A percentile compares a stretch with the other conserved stretches of the same genome.
These are phyloP conservation scores for Petunia secreta DNA, from an alignment of 257 asterid genomes.

Conservation along the genomic window DNA sequence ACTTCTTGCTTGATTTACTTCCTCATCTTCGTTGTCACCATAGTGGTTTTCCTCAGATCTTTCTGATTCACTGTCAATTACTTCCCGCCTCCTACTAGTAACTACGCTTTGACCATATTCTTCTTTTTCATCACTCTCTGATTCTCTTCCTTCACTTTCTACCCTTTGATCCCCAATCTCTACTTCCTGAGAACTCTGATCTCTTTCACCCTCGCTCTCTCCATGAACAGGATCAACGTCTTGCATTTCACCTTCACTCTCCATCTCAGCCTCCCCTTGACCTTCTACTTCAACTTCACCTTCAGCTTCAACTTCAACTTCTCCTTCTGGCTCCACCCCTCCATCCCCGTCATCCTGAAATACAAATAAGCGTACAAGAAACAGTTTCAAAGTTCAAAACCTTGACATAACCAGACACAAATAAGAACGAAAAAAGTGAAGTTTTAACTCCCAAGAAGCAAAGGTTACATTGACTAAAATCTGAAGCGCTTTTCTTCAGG, in stretches of 20 bases:
- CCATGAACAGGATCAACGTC: conserved; percentile 59
- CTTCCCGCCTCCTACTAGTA: conserved; percentile 75
- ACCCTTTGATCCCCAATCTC: conserved; percentile 79
- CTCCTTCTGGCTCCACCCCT: conserved; percentile 3
- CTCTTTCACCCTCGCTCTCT: conserved; percentile 89
- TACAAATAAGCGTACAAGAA: neutral
- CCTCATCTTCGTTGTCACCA: conserved; percentile 77
- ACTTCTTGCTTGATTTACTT: conserved; percentile 75
- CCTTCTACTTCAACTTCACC: conserved; percentile 70
- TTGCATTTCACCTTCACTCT: conserved; percentile 75
- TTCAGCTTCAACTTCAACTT: conserved; percentile 80
- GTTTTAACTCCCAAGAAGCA: neutral
- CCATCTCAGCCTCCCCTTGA: conserved; percentile 70
- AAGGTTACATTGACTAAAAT: neutral
- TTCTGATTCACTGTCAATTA: conserved; percentile 80
- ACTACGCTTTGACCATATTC: conserved; percentile 69
- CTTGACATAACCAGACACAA: neutral
- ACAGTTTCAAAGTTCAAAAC: neutral
- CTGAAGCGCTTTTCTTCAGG: conserved; percentile 2
- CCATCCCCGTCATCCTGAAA: conserved; percentile 22
- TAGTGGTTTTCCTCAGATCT: conserved; percentile 77
- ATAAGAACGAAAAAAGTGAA: neutral
- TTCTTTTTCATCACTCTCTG: conserved; percentile 77
- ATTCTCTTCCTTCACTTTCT: conserved; percentile 75
- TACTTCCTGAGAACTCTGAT: conserved; percentile 77